These are phyloP conservation scores for Saccharomycopsis schoenii DNA, from an alignment of 805 yeast species.

Conservation along the genomic window DNA sequence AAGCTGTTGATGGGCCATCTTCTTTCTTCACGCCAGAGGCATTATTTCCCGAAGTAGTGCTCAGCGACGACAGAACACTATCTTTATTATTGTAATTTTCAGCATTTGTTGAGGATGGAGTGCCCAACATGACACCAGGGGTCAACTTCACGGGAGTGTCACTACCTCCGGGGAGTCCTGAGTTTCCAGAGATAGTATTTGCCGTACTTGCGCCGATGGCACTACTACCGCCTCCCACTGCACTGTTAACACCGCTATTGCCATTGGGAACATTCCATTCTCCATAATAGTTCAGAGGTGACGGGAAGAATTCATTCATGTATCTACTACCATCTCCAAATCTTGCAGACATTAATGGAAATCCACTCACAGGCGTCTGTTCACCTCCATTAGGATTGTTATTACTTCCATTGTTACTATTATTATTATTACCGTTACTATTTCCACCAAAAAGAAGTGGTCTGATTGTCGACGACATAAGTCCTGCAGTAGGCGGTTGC, in stretches of 20 bases:
- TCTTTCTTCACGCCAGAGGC: not conserved
- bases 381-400: slow-evolving; percentile 31
- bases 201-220: not conserved
- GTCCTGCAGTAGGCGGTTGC: slow-evolving; percentile 18
- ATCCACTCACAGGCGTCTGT: slow-evolving; percentile 60
- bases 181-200: not conserved
- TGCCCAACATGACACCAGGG: slow-evolving; percentile 13
- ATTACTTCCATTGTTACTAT: not conserved
- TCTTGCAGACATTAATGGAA: slow-evolving; percentile 35
- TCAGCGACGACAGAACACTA: not conserved
- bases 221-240: not conserved
- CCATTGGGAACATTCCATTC: slow-evolving; percentile 15
- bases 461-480: slow-evolving; percentile 15
- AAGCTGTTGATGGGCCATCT: not conserved
- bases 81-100: not conserved
- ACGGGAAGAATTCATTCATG: slow-evolving; percentile 46
- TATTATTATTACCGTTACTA: slow-evolving; percentile 18
- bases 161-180: not conserved
- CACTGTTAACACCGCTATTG: not conserved
- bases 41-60: not conserved
- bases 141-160: slow-evolving; percentile 17
- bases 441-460: slow-evolving; percentile 13
- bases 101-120: slow-evolving; percentile 1
- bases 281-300: slow-evolving; percentile 63
- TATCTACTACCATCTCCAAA: slow-evolving; percentile 26